Conservation (phyloP, 768 basidiomycete genomes). For the Lentinula guzmanii region DNA sequence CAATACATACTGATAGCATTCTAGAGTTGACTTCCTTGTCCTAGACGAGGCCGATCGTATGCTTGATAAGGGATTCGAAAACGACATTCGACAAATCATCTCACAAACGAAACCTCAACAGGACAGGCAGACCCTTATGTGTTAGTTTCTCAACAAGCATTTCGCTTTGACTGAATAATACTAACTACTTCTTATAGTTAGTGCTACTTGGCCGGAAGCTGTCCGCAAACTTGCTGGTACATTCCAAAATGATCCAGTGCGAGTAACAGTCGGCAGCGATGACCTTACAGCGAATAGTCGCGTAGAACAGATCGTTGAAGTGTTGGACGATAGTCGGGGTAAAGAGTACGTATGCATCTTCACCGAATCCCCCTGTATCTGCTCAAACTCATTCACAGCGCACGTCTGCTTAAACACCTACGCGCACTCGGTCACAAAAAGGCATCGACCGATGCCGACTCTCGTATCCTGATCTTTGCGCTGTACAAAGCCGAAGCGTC, state of each 20-base stretch:
- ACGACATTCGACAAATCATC: conserved; percentile 92
- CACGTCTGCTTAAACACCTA: conserved; percentile 54
- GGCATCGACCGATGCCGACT: conserved; percentile 36
- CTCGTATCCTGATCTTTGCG: conserved; percentile 86
- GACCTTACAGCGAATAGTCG: conserved; percentile 91
- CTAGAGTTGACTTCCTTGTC: conserved; percentile 84
- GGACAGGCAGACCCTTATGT: conserved; percentile 92
- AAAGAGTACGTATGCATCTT: conserved; percentile 65
- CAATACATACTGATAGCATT: conserved; percentile 1
- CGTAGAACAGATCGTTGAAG: conserved; percentile 90
- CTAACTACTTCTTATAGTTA: conserved; percentile 49
- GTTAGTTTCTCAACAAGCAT: conserved; percentile 37
- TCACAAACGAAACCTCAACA: conserved; percentile 57
- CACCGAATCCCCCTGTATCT: not conserved
- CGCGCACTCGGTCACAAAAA: conserved; percentile 56
- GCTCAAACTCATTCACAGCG: conserved; percentile 27
- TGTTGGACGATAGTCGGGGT: conserved; percentile 76
- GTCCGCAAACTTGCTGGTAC: conserved; percentile 85
- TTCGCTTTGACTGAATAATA: not conserved
- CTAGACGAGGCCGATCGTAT: conserved; percentile 98
- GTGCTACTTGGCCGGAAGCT: conserved; percentile 97
- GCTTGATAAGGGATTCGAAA: conserved; percentile 98
- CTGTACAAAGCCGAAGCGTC: conserved; percentile 97
- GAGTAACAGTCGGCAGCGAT: conserved; percentile 93
- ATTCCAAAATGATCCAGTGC: conserved; percentile 79